Evolutionary conservation across 495 filamentous ascomycete species (phyloP), one percentile per base, ranked within the genome.

Genomic region (Penicillium lagena): DNA sequence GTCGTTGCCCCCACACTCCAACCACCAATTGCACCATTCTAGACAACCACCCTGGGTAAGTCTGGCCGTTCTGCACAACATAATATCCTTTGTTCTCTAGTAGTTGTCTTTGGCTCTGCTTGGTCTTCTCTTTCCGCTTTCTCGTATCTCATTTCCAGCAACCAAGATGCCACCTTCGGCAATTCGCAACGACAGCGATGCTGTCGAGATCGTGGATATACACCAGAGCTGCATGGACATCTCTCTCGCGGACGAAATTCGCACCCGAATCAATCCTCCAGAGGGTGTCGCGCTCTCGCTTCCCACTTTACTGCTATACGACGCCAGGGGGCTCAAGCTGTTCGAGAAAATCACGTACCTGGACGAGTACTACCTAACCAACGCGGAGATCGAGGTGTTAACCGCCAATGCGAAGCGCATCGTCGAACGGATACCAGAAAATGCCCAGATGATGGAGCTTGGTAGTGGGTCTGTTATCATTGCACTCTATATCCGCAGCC

Each of bases 331-430:
- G 12, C 71, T 98, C 44, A 89, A 90, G 63, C 67, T 96, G 9
- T 98, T 98, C 58, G 93, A 98, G 64, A 75, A 90, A 61, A 96
- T 98, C 53, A 96, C 93, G 5, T 96, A 93, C 60, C 64, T 95
- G 37, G 83, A 94, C 1, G 93, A 96, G 59, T 98, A 98, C 63
- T 98, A 95, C 56, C 73, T 91, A 55, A 97, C 93, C 41, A 94
- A 93, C 60, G 79, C 88, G 17, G 93, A 98, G 67, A 96, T 97
- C 43, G 76, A 84, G 45, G 76, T 94, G 11, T 74, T 98, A 35
- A 66, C 80, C 54, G 73, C 68, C 30, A 78, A 83, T 56, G 84
- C 90, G 31, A 72, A 74, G 41, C 74, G 73, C 12, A 90, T 98
- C 55, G 89, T 85, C 27, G 71, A 80, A 39, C 63, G 74, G 30